Base-by-base conservation (phyloP, 768 basidiomycete species). In the Trametes punicea region DNA sequence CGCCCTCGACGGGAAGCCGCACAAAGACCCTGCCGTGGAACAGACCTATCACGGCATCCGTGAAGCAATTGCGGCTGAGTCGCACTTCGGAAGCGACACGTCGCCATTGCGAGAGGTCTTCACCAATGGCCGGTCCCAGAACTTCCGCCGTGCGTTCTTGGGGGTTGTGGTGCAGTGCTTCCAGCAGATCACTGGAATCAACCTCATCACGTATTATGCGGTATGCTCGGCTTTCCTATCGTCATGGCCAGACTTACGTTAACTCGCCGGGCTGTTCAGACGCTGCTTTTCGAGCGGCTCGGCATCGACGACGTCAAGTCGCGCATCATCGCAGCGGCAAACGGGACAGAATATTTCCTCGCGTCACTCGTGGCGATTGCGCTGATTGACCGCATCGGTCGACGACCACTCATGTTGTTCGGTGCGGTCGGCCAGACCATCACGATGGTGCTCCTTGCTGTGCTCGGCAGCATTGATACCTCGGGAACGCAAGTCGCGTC, bases 351-450 rank as follows among this genome's bases (percentile, higher is more conserved):
- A 73, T 84, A 87, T 61, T 82, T 84, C 62, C 75, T 87, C 53
- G 84, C 85, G 51, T 89, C 87, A 30, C 76, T 88, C 27, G 70
- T 87, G 56, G 87, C 86, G 16, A 86, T 91, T 65, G 78, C 75
- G 65, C 75, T 86, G 59, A 84, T 90, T 56, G 89, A 91, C 63
- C 78, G 80, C 25, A 77, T 88, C 60, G 89, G 88, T 48, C 81
- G 89, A 55, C 81, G 89, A 51, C 80, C 80, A 55, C 74, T 90
- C 36, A 85, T 90, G 75, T 73, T 90, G 60, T 82, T 82, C 61
- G 84, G 89, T 42, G 83, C 88, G 8, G 67, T 77, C 48, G 87
- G 85, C 50, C 77, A 83, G 64, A 75, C 71, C 21, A 50, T 77
- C 34, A 81, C 81, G 4, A 85, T 85, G 84, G 68, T 82, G 2